Conservation (phyloP, 768 basidiomycete species). For the Mrakia gelida region DNA sequence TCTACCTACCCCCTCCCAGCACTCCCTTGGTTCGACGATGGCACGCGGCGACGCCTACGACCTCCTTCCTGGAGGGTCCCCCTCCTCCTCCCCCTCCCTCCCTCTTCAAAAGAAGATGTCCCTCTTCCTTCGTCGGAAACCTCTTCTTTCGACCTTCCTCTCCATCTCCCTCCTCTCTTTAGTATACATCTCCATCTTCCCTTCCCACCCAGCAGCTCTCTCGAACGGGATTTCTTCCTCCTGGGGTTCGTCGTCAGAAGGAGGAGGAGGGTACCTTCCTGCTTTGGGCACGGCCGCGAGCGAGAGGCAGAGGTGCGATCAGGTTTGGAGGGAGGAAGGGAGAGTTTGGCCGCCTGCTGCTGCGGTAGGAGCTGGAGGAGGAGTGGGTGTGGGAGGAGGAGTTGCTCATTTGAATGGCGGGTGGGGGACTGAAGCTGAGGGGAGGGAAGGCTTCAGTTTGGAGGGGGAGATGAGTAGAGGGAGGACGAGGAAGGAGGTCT, state of each 20-base stretch:
- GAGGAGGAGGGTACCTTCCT: not conserved
- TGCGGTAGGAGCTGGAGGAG: not conserved
- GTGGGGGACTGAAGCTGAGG: not conserved
- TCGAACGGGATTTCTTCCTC: not conserved
- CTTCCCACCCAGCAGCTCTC: constrained; percentile 15
- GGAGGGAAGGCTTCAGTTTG: constrained; percentile 28
- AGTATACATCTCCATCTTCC: constrained; percentile 16
- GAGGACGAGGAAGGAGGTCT: constrained; percentile 42
- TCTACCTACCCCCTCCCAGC: not conserved
- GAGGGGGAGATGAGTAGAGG: constrained; percentile 24
- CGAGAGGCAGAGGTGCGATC: constrained; percentile 26
- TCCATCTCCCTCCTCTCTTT: not conserved
- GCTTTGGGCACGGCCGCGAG: not conserved
- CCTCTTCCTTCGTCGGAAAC: constrained; percentile 18
- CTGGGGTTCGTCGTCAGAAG: not conserved
- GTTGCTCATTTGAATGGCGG: constrained; percentile 3
- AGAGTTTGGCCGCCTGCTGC: constrained; percentile 3
- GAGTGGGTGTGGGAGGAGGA: not conserved
- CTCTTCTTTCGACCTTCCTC: constrained; percentile 5
- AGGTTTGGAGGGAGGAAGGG: constrained; percentile 27
- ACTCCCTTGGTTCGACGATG: not conserved
- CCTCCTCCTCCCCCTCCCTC: not conserved
- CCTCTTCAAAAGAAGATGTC: not conserved
- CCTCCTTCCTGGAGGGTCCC: constrained; percentile 1
- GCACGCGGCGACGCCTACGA: constrained; percentile 13